Evolutionary conservation across 805 yeast genomes (phyloP), one percentile per base, ranked within the genome.

Genomic region (Metschnikowia henanensis): DNA sequence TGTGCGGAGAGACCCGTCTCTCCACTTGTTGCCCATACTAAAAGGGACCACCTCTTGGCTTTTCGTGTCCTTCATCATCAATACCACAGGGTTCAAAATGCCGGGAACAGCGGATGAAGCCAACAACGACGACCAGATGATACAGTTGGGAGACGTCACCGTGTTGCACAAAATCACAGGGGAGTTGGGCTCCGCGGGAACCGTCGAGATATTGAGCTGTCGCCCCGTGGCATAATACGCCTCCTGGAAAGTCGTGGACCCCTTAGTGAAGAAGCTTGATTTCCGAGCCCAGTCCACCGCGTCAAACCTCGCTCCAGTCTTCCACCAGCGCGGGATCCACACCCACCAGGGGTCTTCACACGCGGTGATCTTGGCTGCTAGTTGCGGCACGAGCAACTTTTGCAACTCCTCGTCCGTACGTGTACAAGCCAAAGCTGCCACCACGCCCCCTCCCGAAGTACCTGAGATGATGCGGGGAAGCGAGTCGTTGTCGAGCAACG

Each of bases 81-180:
- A 64, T 13, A 84, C 89, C 17, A 86, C 91, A 0, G 95, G 95
- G 49, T 83, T 83, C 43, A 86, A 64, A 12, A 86, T 83, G 0
- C 94, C 94, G 0, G 95, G 95, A 6, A 87, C 94, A 0, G 94
- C 94, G 5, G 88, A 78, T 3, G 89, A 82, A 0, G 94, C 94
- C 31, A 86, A 64, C 45, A 86, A 64, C 0, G 90, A 69, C 2
- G 87, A 80, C 94, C 94, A 86, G n/a, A 87, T 81, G 13, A 85
- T 80, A 60, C 92, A 84, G 58, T 84, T 76, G 9, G 94, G 94
- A 13, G 91, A 78, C 0, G 94, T 86, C 46, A 84, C 75, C 54
- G 82, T 79, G 54, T 86, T 86, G 59, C 92, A 83, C 37, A 86
- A 65, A 55, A 87, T 85, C 2, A 83, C 90, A 0, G 95, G 94